phyloP scores from a whole-genome alignment of 1,284 basidiomycete genomes.

The Termitomyces sp. region DNA sequence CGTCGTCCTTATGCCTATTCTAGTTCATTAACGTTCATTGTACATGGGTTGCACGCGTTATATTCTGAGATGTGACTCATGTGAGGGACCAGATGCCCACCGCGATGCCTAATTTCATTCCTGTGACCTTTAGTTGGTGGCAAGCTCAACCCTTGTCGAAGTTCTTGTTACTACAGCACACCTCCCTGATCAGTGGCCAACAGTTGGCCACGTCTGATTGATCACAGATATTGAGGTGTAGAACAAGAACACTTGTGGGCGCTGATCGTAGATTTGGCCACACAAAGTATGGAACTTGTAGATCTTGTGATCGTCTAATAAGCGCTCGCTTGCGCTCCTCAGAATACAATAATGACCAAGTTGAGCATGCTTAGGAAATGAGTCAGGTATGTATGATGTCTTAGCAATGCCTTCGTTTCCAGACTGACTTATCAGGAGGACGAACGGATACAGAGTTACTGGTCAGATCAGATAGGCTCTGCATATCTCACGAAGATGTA shows the following conservation, averaged over 20 bases:
- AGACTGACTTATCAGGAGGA: background rate
- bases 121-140: background rate
- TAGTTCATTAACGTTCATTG: no score
- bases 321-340: conserved; percentile 1
- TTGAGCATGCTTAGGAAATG: background rate
- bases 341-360: conserved; percentile 14
- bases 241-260: conserved; percentile 12
- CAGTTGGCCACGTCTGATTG: conserved; percentile 4
- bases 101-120: background rate
- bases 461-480: conserved; percentile 1
- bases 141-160: conserved; percentile 1
- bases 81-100: background rate
- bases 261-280: conserved; percentile 11
- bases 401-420: background rate
- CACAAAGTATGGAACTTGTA: conserved; percentile 2
- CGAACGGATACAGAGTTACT: background rate
- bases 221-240: conserved; percentile 1
- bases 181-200: conserved; percentile 1
- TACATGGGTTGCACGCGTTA: no score
- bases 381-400: background rate
- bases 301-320: conserved; percentile 13
- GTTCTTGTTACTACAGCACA: background rate
- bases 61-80: no score
- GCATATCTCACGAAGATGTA: background rate
- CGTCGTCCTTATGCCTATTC: no score